phyloP scores from a whole-genome alignment of 495 filamentous ascomycete species.

The Penicillium chermesinum region DNA sequence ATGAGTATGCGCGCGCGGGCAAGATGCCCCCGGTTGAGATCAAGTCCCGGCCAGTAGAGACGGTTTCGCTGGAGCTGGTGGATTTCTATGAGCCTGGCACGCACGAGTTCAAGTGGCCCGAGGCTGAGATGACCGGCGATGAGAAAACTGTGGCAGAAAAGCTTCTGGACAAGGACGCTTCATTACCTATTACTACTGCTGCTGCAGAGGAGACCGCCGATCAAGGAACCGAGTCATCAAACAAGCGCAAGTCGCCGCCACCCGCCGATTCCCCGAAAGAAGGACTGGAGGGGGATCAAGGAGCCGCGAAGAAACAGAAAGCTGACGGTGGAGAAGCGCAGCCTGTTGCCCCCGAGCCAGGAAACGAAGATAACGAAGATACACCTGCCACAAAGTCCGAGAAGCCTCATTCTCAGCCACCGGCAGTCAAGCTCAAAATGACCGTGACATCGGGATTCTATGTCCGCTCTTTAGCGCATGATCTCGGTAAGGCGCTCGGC shows the following conservation, averaged over 20 bases:
- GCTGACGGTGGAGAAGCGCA: conserved; percentile 23
- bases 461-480: conserved; percentile 87
- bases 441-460: conserved; percentile 96
- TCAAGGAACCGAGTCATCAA: conserved; percentile 13
- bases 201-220: conserved; percentile 17
- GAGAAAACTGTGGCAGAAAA: conserved; percentile 71
- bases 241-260: conserved; percentile 30
- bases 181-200: conserved; percentile 16
- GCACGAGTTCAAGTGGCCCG: conserved; percentile 67
- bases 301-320: conserved; percentile 34
- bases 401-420: conserved; percentile 39
- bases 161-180: conserved; percentile 47
- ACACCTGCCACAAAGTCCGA: conserved; percentile 6
- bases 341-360: conserved; percentile 5
- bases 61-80: conserved; percentile 67
- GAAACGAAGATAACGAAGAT: conserved; percentile 13
- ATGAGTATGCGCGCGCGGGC: conserved; percentile 92
- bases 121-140: conserved; percentile 63
- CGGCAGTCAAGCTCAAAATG: conserved; percentile 79
- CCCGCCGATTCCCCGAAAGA: conserved; percentile 23
- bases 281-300: conserved; percentile 15
- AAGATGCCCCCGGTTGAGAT: conserved; percentile 80
- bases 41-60: conserved; percentile 69
- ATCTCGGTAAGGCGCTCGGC: conserved; percentile 76
- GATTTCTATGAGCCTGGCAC: conserved; percentile 85